A percentile compares a stretch with the other conserved stretches of the same genome.
phyloP scores from a whole-genome alignment of 176 grass and related monocot species.

The Urochloa ruziziensis region DNA sequence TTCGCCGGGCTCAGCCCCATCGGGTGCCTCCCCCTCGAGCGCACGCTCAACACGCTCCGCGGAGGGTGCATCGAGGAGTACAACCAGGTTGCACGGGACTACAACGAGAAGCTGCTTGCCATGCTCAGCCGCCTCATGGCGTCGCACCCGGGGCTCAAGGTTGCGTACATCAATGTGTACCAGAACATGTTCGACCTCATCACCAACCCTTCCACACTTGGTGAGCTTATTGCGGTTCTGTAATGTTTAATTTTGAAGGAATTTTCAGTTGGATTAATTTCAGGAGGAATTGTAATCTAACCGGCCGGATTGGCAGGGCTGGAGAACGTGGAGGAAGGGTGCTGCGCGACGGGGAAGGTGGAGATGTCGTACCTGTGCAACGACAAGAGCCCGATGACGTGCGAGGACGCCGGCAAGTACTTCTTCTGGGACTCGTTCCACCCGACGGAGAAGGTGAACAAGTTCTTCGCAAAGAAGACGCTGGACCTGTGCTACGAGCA shows the following conservation, averaged over 20 bases:
- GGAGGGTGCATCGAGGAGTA: constrained; percentile 67
- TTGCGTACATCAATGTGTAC: constrained; percentile 55
- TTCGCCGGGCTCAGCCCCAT: constrained; percentile 74
- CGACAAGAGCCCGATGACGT: constrained; percentile 37
- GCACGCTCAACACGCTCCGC: constrained; percentile 41
- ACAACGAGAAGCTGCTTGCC: constrained; percentile 64
- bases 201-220: constrained; percentile 44
- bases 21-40: constrained; percentile 76
- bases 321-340: constrained; percentile 79
- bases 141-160: constrained; percentile 16
- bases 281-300: not conserved
- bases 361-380: constrained; percentile 79
- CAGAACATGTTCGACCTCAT: constrained; percentile 52
- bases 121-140: constrained; percentile 39
- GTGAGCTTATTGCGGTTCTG: constrained; percentile 11
- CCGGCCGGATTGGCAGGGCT: constrained; percentile 36
- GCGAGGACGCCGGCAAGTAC: constrained; percentile 57
- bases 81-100: constrained; percentile 63
- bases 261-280: too few relatives aligned
- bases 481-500: constrained; percentile 28
- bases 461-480: constrained; percentile 48
- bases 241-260: not conserved
- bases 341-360: constrained; percentile 62
- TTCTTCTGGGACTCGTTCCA: constrained; percentile 93
- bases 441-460: constrained; percentile 71